Evolutionary conservation across 352 stramenopile genomes (phyloP).

Genomic region (Phytopythium chamaehyphon): DNA sequence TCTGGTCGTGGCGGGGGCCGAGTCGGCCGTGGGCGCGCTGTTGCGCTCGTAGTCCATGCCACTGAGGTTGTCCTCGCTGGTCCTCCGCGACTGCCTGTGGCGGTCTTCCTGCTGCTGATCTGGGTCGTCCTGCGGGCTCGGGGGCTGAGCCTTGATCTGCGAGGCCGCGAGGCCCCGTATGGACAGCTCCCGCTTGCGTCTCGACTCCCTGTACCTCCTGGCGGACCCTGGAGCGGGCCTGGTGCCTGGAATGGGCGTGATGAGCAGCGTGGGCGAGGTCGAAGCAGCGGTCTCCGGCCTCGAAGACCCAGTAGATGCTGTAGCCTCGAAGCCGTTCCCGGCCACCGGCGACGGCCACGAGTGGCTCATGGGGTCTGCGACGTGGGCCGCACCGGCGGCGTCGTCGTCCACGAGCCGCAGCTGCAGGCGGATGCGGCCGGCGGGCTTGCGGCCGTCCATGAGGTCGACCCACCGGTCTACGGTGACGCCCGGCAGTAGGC

Average conservation of each 20-base stretch:
- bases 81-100: not conserved
- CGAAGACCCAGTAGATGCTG: no score
- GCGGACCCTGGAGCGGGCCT: not conserved
- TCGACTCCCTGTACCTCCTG: conserved; percentile 1
- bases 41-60: conserved; percentile 8
- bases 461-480: conserved; percentile 63
- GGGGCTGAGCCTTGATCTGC: not conserved
- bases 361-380: not conserved
- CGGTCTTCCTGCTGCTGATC: not conserved
- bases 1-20: conserved; percentile 5
- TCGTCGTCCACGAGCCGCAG: conserved; percentile 45
- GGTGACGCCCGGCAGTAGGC: conserved; percentile 34
- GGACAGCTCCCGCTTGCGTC: not conserved
- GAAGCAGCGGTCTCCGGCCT: conserved; percentile 30
- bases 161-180: not conserved
- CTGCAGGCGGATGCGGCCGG: conserved; percentile 61
- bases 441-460: conserved; percentile 44
- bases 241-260: conserved; percentile 10
- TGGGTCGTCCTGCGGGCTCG: no score
- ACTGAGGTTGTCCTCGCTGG: not conserved
- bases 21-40: conserved; percentile 13
- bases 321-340: no score
- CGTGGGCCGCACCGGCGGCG: not conserved
- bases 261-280: conserved; percentile 12
- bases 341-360: not conserved